phyloP scores from a whole-genome alignment of 345 rosid genomes.

The Moricandia moricandioides region DNA sequence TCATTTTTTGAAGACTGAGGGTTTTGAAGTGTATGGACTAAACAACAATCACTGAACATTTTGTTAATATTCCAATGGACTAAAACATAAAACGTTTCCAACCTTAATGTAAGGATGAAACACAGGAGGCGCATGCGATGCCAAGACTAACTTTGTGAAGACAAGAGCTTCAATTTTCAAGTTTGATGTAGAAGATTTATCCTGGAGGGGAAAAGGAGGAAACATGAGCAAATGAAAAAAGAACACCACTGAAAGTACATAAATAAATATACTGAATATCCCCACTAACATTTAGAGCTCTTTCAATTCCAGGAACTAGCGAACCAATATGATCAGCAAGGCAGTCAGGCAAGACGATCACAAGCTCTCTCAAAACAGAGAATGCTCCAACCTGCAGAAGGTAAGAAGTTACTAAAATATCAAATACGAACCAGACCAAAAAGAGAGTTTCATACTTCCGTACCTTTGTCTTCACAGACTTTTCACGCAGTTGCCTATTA shows the following conservation, averaged over 20 bases:
- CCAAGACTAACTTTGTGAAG: constrained; percentile 86
- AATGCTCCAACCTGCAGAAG: constrained; percentile 90
- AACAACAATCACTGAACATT: not conserved
- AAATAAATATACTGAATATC: constrained; percentile 7
- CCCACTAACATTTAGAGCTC: constrained; percentile 77
- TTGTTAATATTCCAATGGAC: not conserved
- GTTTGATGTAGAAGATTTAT: constrained; percentile 93
- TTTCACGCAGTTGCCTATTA: constrained; percentile 87
- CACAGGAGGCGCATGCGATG: constrained; percentile 89
- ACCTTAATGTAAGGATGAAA: constrained; percentile 98
- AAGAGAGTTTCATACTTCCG: not conserved
- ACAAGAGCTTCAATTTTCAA: constrained; percentile 92
- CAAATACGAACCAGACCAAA: constrained; percentile 8
- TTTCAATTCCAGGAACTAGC: constrained; percentile 96
- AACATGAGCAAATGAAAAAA: constrained; percentile 13
- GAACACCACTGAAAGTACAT: not conserved
- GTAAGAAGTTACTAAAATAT: constrained; percentile 10
- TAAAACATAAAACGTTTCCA: not conserved
- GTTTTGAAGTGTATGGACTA: constrained; percentile 6
- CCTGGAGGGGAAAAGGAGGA: constrained; percentile 47
- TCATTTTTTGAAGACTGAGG: not conserved
- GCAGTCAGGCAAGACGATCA: constrained; percentile 96
- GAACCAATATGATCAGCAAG: constrained; percentile 94
- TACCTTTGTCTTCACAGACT: constrained; percentile 98
- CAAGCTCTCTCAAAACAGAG: constrained; percentile 94